A percentile compares a stretch with the other conserved stretches of the same genome.
Conservation (phyloP, 345 rosid genomes). For the Lepidium didymum region DNA sequence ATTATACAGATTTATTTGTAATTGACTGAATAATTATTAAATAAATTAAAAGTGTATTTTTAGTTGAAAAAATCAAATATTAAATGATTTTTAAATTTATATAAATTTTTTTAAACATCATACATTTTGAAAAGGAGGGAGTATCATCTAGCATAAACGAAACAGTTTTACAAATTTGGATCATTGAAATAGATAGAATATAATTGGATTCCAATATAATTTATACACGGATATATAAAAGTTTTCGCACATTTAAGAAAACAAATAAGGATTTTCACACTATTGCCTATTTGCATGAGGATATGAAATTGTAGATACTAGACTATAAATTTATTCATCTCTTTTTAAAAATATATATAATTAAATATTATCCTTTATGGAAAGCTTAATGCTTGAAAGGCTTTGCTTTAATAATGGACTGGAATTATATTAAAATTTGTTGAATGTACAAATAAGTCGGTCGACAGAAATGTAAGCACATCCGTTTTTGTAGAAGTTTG, state of each 20-base stretch:
- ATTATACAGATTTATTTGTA: too few relatives aligned
- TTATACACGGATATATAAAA: background rate
- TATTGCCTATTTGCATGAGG: background rate
- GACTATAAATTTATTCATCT: too few relatives aligned
- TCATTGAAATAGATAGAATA: background rate
- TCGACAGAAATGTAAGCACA: conserved; percentile 11
- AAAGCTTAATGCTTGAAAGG: background rate
- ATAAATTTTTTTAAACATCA: too few relatives aligned
- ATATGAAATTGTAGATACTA: too few relatives aligned
- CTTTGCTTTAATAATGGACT: background rate
- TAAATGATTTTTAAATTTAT: too few relatives aligned
- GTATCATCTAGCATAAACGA: background rate
- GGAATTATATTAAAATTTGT: background rate
- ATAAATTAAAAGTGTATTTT: too few relatives aligned
- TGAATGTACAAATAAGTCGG: background rate
- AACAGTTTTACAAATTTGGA: background rate
- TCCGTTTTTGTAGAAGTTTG: background rate
- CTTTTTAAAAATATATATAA: too few relatives aligned
- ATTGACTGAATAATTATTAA: too few relatives aligned
- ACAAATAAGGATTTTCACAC: background rate
- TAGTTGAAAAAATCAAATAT: too few relatives aligned
- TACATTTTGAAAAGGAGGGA: too few relatives aligned
- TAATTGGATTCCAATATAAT: too few relatives aligned
- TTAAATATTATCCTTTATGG: background rate
- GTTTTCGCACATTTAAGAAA: background rate